phyloP scores from a whole-genome alignment of 441 rosid genomes.

The Populus hybrid region DNA sequence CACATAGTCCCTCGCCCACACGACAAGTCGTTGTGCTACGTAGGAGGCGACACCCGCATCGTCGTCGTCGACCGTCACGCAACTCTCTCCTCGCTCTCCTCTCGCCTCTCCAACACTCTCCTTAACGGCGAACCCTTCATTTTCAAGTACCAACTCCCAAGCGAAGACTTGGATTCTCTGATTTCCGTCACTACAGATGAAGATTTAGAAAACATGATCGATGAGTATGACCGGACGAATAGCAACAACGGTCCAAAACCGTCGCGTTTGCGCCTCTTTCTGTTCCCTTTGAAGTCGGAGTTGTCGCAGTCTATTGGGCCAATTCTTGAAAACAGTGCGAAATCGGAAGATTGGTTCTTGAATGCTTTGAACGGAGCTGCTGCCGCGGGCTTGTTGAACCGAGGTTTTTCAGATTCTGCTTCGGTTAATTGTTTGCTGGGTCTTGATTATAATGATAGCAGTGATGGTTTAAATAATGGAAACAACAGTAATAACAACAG shows the following conservation, averaged over 20 bases:
- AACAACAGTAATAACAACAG: slow-evolving; percentile 7
- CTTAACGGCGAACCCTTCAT: slow-evolving; percentile 62
- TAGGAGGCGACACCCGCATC: slow-evolving; percentile 94
- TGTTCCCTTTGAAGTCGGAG: slow-evolving; percentile 67
- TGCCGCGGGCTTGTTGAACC: slow-evolving; percentile 38
- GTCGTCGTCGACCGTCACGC: slow-evolving; percentile 73
- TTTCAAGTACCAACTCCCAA: slow-evolving; percentile 89
- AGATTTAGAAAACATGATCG: slow-evolving; percentile 94
- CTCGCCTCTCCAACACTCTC: slow-evolving; percentile 61
- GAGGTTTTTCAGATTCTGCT: slow-evolving; percentile 73
- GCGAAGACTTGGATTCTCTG: slow-evolving; percentile 88
- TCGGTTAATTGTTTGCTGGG: slow-evolving; percentile 74
- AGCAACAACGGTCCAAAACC: slow-evolving; percentile 40
- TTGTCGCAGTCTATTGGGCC: slow-evolving; percentile 72
- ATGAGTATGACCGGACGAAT: slow-evolving; percentile 76
- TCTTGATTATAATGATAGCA: slow-evolving; percentile 45
- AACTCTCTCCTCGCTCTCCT: slow-evolving; percentile 49
- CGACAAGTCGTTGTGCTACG: slow-evolving; percentile 83
- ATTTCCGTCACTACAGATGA: slow-evolving; percentile 91
- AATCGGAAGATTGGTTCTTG: slow-evolving; percentile 91
- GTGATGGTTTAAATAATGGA: slow-evolving; percentile 3
- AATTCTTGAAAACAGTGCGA: slow-evolving; percentile 53
- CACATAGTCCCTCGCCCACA: slow-evolving; percentile 95
- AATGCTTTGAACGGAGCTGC: slow-evolving; percentile 61
- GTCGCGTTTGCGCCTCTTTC: slow-evolving; percentile 59